Conservation (phyloP, 2,329 filamentous ascomycete genomes). For the Fusarium papillatum region DNA sequence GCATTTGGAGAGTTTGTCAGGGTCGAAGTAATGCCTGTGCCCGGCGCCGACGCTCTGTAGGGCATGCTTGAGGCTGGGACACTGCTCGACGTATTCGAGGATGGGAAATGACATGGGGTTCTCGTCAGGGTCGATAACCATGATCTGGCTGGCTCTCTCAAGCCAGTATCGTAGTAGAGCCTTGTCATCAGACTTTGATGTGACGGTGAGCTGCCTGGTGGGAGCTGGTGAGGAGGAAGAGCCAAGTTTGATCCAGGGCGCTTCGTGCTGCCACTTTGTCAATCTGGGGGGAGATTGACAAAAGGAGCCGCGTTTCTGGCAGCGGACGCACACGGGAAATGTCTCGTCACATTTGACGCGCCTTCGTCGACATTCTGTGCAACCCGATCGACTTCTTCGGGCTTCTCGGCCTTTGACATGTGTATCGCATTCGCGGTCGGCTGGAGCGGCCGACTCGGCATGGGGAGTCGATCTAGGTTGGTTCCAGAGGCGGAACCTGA, state of each 20-base stretch:
- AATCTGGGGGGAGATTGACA: background rate
- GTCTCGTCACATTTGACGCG: conserved; percentile 9
- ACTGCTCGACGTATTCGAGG: background rate
- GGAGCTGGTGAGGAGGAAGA: background rate
- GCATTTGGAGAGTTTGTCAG: background rate
- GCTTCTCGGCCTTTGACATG: background rate
- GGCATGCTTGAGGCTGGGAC: background rate
- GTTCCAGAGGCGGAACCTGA: background rate
- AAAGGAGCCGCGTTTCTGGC: background rate
- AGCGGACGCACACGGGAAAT: conserved; percentile 2
- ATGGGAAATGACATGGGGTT: background rate
- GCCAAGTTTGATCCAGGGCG: background rate
- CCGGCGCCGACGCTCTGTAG: background rate
- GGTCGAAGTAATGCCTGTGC: background rate
- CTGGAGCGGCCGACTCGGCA: background rate
- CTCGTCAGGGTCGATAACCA: background rate
- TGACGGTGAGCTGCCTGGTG: background rate
- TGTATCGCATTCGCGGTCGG: background rate
- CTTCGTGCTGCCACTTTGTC: conserved; percentile 1
- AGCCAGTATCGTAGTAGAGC: background rate
- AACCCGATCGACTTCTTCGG: background rate
- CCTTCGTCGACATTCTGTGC: background rate
- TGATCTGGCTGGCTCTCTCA: background rate
- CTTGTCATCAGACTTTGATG: background rate
- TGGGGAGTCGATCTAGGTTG: background rate